Base-by-base conservation (phyloP, 163 green algal species). In the Chloromonas sp. region DNA sequence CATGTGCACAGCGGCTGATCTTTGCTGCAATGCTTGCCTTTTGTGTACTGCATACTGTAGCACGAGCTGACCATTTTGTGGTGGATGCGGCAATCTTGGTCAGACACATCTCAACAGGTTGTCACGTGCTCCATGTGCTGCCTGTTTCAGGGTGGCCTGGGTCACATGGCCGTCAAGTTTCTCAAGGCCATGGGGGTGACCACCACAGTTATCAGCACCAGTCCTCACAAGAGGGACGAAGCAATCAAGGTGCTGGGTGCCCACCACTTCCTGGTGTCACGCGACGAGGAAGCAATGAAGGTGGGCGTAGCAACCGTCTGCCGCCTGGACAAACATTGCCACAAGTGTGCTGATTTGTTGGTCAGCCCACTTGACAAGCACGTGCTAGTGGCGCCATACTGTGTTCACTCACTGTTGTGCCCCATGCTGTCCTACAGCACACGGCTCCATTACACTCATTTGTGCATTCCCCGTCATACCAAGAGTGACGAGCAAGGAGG, bases 221-320 rank as follows among this genome's bases (percentile, higher is more conserved):
- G 14, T 57, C n/a, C 77, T 5, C 14, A 3, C 84, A 87, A 87
- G 82, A 81, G 91, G 81, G 87, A 90, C 70, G 89, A 87, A 71
- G 84, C 80, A 14, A 81, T n/a, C 15, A 81, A 86, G n/a, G 8
- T 61, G 14, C 83, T 93, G 70, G 85, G 86, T 0, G 91, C 90
- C 60, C 84, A 92, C 66, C 77, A 91, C 84, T 92, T 93, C 79
- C 14, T 96, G 11, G 85, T 96, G 74, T 93, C 87, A 82, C 94
- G 93, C 83, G 83, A 92, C 70, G 78, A 88, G 61, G 87, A 93
- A 70, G 82, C 82, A 3, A 91, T 94, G 88, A 58, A 82, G 70
- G 87, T 87, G 78, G 74, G 78, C 61, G 15, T 11, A 11, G 66
- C 5, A 74, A 36, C 36, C 36, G 36, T 36, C 36, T 36, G 36